Evolutionary conservation across 345 rosid genomes (phyloP).

Genomic region (Mercurialis annua): DNA sequence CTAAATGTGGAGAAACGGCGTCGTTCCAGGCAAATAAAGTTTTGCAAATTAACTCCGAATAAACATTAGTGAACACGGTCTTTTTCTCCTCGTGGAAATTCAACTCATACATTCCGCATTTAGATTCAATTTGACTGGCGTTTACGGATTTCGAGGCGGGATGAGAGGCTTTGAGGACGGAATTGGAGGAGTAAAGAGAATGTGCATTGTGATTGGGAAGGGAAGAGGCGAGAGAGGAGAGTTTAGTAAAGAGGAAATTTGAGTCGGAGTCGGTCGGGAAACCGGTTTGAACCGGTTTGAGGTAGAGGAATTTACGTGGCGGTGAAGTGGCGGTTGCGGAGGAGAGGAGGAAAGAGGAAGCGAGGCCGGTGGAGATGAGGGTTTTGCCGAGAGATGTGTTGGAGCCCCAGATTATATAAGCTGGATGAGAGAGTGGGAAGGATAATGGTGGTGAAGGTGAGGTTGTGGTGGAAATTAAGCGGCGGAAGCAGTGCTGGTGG

Average conservation of each 20-base stretch:
- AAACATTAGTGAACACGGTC: conserved; percentile 19
- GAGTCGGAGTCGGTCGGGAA: conserved; percentile 94
- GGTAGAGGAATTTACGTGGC: conserved; percentile 51
- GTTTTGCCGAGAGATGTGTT: conserved; percentile 95
- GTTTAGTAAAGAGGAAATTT: conserved; percentile 64
- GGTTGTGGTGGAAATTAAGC: background rate
- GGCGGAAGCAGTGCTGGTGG: conserved; percentile 3
- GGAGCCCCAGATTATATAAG: conserved; percentile 72
- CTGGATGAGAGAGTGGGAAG: conserved; percentile 63
- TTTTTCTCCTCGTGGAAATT: conserved; percentile 42
- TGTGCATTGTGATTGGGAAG: too few relatives aligned
- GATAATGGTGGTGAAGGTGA: conserved; percentile 10
- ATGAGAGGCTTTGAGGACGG: conserved; percentile 54
- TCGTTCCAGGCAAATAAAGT: conserved; percentile 82
- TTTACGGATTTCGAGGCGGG: conserved; percentile 38
- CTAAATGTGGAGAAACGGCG: conserved; percentile 89
- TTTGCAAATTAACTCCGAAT: conserved; percentile 55
- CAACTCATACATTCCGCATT: conserved; percentile 45
- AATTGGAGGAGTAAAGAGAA: conserved; percentile 56
- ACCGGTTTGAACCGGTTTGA: conserved; percentile 90
- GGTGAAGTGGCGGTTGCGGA: conserved; percentile 15
- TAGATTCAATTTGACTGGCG: background rate
- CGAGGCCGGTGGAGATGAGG: conserved; percentile 86
- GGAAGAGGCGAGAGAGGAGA: conserved; percentile 48
- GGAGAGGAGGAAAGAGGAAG: conserved; percentile 75